Base-by-base conservation (phyloP, 2,329 filamentous ascomycete species). In the Arthrinium puccinioides region DNA sequence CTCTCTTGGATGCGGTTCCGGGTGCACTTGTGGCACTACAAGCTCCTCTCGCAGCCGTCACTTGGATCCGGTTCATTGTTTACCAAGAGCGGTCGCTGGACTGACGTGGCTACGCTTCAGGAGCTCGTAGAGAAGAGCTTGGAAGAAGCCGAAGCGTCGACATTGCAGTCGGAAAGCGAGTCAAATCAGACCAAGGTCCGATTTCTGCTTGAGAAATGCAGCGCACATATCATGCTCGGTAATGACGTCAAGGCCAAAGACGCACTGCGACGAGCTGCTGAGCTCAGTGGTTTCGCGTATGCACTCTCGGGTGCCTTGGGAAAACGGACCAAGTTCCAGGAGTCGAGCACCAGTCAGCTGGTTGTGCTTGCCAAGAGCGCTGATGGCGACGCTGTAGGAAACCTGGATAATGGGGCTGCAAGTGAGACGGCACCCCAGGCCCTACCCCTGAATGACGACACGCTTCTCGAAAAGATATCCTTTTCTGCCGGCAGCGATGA, bases 371-470 rank as follows among this genome's bases (percentile, higher is more conserved):
- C 92, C 1, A 87, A 79, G 57, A 96, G 89, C 55, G 68, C 67
- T 6, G 62, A 64, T 18, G n/a, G n/a, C n/a, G n/a, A n/a, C n/a
- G n/a, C n/a, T n/a, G n/a, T n/a, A n/a, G n/a, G n/a, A n/a, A n/a
- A n/a, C n/a, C n/a, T n/a, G n/a, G 54, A 62, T 1, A 47, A 50
- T 19, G 49, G 46, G 3, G 28, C 5, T 16, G n/a, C 30, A 9
- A 18, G 9, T 19, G 26, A 37, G 21, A 13, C 39, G 4, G 64
- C 62, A 18, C 87, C 88, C 0, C 74, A 82, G 48, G 81, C 82
- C 3, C 59, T 97, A 11, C 74, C 84, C 24, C 66, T 97, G 4
- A 94, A 97, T 53, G 86, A 98, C 50, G 92, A 98, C 55, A 97
- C 92, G 0, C 70, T 98, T 0, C 70, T 97, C 2, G 92, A 98